phyloP scores from a whole-genome alignment of 768 basidiomycete species.

The Suillus americanus region DNA sequence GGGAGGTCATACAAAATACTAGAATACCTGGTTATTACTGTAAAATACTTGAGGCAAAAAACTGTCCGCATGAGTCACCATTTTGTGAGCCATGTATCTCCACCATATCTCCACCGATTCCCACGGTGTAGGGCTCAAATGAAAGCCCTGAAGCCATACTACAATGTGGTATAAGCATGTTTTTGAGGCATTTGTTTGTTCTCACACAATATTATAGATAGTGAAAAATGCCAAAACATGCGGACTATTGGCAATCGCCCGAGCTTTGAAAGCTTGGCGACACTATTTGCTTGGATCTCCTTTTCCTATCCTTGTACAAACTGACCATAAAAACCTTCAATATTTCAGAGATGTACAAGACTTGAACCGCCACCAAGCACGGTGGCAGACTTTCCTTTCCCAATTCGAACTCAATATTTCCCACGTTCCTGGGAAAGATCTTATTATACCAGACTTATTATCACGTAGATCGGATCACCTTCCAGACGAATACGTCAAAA shows the following conservation, averaged over 20 bases:
- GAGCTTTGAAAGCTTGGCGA: constrained; percentile 12
- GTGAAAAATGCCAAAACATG: too few species aligned
- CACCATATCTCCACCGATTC: too few species aligned
- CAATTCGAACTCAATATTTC: background rate
- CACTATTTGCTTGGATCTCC: constrained; percentile 34
- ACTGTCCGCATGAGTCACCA: too few species aligned
- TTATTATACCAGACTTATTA: background rate
- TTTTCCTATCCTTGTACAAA: constrained; percentile 31
- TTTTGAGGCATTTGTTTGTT: too few species aligned
- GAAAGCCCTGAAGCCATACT: too few species aligned
- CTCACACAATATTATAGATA: too few species aligned
- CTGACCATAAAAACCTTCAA: constrained; percentile 27
- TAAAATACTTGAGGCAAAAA: too few species aligned
- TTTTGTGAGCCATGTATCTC: too few species aligned
- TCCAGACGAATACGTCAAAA: background rate
- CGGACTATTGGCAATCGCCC: background rate
- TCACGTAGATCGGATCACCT: background rate
- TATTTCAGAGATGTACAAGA: constrained; percentile 9
- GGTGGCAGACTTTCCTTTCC: constrained; percentile 3
- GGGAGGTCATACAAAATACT: too few species aligned
- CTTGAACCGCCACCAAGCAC: constrained; percentile 37
- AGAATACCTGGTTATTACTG: too few species aligned
- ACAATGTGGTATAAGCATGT: too few species aligned
- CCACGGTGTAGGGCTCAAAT: too few species aligned
- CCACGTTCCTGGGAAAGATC: constrained; percentile 11